Evolutionary conservation across 2,329 filamentous ascomycete genomes (phyloP).

Genomic region (Endoconidiophora polonica): DNA sequence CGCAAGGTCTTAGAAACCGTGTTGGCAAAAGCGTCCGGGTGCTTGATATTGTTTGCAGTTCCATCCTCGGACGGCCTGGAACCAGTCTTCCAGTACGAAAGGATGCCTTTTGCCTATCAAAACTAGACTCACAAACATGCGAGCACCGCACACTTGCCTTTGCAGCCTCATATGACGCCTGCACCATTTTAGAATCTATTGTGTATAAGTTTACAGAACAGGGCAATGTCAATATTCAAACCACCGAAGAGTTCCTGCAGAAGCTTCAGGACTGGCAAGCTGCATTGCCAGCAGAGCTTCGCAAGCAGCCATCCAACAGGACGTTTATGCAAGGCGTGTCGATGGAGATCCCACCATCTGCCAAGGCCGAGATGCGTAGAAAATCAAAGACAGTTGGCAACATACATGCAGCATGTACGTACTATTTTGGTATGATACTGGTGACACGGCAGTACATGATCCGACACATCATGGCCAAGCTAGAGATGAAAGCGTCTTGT

Average conservation of each 20-base stretch:
- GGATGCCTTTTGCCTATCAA: not conserved
- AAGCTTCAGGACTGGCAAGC: slow-evolving; percentile 9
- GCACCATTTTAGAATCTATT: slow-evolving; percentile 10
- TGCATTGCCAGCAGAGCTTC: slow-evolving; percentile 1
- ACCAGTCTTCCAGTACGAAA: slow-evolving; percentile 2
- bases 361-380: slow-evolving; percentile 2
- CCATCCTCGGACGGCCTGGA: slow-evolving; percentile 13
- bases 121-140: not conserved
- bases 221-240: not conserved
- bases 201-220: slow-evolving; percentile 7
- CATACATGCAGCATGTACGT: slow-evolving; percentile 13
- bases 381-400: slow-evolving; percentile 9
- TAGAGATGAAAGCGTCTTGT: slow-evolving; percentile 18
- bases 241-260: slow-evolving; percentile 6
- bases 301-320: not conserved
- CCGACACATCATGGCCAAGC: slow-evolving; percentile 11
- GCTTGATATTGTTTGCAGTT: slow-evolving; percentile 13
- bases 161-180: slow-evolving; percentile 10
- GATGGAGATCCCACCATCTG: too few relatives aligned
- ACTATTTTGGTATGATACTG: slow-evolving; percentile 14
- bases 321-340: not conserved
- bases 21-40: slow-evolving; percentile 15
- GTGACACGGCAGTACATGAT: slow-evolving; percentile 14
- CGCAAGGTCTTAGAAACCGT: slow-evolving; percentile 8
- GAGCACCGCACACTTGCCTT: slow-evolving; percentile 8